Conservation (phyloP, 2,329 filamentous ascomycete species). For the Chrysoporthe austroafricana region DNA sequence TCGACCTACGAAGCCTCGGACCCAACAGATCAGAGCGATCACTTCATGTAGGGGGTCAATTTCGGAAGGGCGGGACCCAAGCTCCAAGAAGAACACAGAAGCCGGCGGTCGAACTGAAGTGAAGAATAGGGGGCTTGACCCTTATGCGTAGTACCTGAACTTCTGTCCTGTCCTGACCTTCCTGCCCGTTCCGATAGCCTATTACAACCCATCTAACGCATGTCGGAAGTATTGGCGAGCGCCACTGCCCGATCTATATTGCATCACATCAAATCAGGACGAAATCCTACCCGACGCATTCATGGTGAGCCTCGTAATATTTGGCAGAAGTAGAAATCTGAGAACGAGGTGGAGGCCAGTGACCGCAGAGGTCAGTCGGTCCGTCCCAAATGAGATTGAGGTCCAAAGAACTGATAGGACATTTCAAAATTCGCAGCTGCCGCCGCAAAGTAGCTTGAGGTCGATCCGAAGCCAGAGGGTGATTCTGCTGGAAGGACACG, state of each 20-base stretch:
- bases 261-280: constrained; percentile 6
- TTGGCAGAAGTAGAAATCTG: not conserved
- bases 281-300: constrained; percentile 1
- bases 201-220: constrained; percentile 24
- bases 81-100: constrained; percentile 1
- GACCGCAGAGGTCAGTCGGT: not conserved
- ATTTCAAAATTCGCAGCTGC: not conserved
- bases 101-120: not conserved
- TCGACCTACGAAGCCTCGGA: not conserved
- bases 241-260: constrained; percentile 21
- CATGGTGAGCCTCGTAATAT: not conserved
- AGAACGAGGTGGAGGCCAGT: not conserved
- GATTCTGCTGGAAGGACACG: not conserved
- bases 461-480: not conserved
- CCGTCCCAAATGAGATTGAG: not conserved
- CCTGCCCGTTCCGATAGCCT: constrained; percentile 20
- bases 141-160: constrained; percentile 4
- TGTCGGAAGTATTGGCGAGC: constrained; percentile 11
- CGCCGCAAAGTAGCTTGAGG: not conserved
- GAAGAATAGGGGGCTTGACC: not conserved
- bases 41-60: not conserved
- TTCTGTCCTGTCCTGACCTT: constrained; percentile 12
- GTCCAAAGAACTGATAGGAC: not conserved
- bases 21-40: not conserved
- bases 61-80: not conserved